Conservation (phyloP, 1,284 basidiomycete species). For the Naganishia sp. region DNA sequence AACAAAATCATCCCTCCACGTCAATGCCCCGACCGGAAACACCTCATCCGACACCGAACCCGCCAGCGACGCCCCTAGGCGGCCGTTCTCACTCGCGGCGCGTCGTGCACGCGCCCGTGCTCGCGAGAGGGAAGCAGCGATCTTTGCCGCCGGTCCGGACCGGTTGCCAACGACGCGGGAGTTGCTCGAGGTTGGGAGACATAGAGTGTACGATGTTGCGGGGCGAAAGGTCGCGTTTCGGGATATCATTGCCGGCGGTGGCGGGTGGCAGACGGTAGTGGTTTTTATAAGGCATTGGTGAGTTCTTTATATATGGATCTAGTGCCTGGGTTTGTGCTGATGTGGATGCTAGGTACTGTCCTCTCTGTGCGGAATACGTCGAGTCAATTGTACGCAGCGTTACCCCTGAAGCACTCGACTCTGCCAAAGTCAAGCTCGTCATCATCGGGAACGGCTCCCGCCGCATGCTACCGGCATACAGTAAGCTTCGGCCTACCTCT, state of each 20-base stretch:
- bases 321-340: constrained; percentile 14
- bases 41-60: background rate
- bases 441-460: constrained; percentile 77
- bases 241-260: constrained; percentile 61
- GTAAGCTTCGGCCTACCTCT: background rate
- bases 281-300: constrained; percentile 56
- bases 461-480: constrained; percentile 59
- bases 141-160: constrained; percentile 38
- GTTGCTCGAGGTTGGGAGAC: constrained; percentile 64
- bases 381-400: constrained; percentile 63
- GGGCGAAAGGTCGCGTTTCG: constrained; percentile 70
- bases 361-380: constrained; percentile 81
- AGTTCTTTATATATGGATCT: constrained; percentile 5
- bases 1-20: background rate
- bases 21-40: background rate
- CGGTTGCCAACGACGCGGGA: constrained; percentile 39
- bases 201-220: constrained; percentile 66
- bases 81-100: background rate
- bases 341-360: constrained; percentile 58
- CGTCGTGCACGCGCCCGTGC: constrained; percentile 16
- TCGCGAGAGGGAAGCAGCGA: constrained; percentile 38
- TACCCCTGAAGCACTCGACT: constrained; percentile 60
- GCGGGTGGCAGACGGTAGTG: constrained; percentile 61
- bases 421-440: constrained; percentile 57
- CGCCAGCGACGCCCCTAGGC: background rate